Evolutionary conservation across 768 basidiomycete species (phyloP), one percentile per base, ranked within the genome.

Genomic region (Russula griseocarnosa): DNA sequence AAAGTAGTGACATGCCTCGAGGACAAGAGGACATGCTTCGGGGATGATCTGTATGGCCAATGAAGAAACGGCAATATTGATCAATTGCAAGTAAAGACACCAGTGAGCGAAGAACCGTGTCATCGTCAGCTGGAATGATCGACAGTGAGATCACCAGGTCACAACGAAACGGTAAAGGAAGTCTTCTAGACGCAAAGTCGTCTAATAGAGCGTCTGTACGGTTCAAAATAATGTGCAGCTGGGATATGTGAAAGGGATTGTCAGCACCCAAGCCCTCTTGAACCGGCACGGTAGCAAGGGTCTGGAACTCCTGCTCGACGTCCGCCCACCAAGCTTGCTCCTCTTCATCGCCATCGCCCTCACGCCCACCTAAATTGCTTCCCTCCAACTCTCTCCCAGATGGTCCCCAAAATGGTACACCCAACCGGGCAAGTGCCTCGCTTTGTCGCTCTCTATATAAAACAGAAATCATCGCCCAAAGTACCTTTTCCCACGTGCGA

Each of bases 61-160:
- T 2, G 87, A 85, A 0, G 94, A 89, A 0, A 92, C 83, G 0
- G 84, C 73, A 40, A 87, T 76, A 55, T 88, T 87, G 40, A 97
- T 89, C 76, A 93, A 84, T 66, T 90, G 86, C 3, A 97, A 80
- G 75, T 87, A 93, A 34, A 98, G 84, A 67, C 92, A 92, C 26
- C 98, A 77, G 71, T 99, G 96, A 0, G 94, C 89, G 70, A 96
- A 97, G 77, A 98, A 99, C 4, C 94, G 87, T 51, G 84, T 85
- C 79, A 92, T 81, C 0, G 82, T 79, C 0, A 84, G 78, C 88
- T 90, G 61, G 36, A n/a, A 20, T 7, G 3, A 1, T 52, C 36
- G 10, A 5, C n/a, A 20, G 24, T 1, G 30, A 32, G 42, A 47
- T 55, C 44, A 40, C 63, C 40, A 74, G 59, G 3, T 74, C 67